phyloP scores from a whole-genome alignment of 768 basidiomycete genomes.

The Kondoa malvinella region DNA sequence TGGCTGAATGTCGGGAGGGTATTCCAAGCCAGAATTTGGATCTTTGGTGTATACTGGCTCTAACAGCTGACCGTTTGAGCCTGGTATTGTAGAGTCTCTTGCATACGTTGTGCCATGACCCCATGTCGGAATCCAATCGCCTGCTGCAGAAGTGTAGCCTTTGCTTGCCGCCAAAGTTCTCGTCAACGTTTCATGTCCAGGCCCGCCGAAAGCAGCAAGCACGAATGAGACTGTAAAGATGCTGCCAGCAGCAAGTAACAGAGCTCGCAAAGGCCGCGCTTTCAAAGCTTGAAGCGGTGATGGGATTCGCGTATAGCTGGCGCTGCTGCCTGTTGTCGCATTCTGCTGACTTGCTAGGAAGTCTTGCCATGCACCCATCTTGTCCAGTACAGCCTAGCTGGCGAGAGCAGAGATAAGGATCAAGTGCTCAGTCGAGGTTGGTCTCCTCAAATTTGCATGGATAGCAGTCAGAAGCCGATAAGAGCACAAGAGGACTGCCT shows the following conservation, averaged over 20 bases:
- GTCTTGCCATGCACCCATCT: neutral
- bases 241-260: neutral
- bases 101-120: neutral
- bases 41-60: conserved; percentile 17
- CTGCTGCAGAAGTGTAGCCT: neutral
- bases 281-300: neutral
- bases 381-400: no score
- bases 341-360: neutral
- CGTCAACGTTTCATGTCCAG: neutral
- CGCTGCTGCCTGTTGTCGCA: neutral
- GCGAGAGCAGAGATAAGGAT: no score
- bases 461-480: neutral
- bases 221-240: conserved; percentile 1
- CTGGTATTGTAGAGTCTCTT: no score
- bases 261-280: neutral
- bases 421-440: no score
- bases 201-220: conserved; percentile 4
- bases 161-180: neutral
- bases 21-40: conserved; percentile 7
- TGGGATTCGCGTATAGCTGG: neutral
- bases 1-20: conserved; percentile 25
- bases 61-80: conserved; percentile 4
- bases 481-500: no score
- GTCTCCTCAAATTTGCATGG: neutral
- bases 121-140: conserved; percentile 3